Base-by-base conservation (phyloP, 2,329 filamentous ascomycete species). In the Alternaria brassicicola region DNA sequence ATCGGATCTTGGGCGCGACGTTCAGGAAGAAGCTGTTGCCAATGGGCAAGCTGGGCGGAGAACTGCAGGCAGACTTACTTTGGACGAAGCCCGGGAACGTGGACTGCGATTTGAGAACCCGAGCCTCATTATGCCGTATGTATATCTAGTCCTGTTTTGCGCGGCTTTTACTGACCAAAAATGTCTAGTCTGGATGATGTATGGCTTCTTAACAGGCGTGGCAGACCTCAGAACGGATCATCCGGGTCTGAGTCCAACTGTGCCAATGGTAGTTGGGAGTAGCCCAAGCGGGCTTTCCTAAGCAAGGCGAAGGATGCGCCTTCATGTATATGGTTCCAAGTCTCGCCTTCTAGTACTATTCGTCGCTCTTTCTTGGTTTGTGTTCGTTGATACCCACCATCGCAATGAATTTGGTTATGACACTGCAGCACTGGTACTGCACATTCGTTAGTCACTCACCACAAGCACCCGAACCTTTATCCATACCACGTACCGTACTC, bases 41-140 rank as follows among this genome's bases (percentile, higher is more conserved):
- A 41, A 55, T 8, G 56, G 58, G 7, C 55, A 35, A 33, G 42
- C 59, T 26, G 65, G 62, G 2, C 52, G 53, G 35, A 55, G 57
- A 26, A 47, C 31, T 25, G 52, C 28, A 21, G 65, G 68, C 21
- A 64, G 86, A 42, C 88, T 86, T 65, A 93, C 89, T 0, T 72
- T 93, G 26, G 90, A 94, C 64, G 90, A 93, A 75, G 83, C 86
- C 57, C 84, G 85, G 59, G 90, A 94, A 71, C 86, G 85, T 69
- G 90, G 88, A 0, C 73, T 88, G 74, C 81, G 81, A 46, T 96
- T 93, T 76, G 81, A 93, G 47, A 95, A 94, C 67, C 92, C 92
- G 2, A 94, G 86, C 72, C 79, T 96, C 10, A 81, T 88, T 4
- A 79, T 82, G 30, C 88, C 88, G 82, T 89, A 82, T 81, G 87